Evolutionary conservation across 345 rosid genomes (phyloP).

Genomic region (Eucalyptus decipiens): DNA sequence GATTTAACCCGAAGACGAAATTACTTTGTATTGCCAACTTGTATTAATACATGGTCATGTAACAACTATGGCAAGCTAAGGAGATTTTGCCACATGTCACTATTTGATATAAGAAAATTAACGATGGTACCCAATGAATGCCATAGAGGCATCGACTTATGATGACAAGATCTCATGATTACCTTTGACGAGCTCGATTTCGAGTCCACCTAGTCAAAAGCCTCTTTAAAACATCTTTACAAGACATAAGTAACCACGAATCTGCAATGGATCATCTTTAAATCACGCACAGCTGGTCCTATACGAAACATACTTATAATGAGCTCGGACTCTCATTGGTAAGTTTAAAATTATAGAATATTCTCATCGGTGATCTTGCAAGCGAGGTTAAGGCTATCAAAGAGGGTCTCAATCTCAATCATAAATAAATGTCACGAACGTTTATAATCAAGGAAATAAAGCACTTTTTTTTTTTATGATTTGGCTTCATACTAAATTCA

Average conservation of each 20-base stretch:
- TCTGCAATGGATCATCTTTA: background rate
- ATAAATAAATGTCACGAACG: background rate
- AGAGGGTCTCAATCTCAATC: too few relatives aligned
- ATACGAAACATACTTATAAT: background rate
- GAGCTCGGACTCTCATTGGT: background rate
- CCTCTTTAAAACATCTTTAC: background rate
- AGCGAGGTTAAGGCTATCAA: background rate
- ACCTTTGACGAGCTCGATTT: background rate
- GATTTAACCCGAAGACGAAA: background rate
- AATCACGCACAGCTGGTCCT: background rate
- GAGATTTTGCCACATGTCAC: background rate
- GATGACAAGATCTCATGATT: background rate
- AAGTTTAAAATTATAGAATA: background rate
- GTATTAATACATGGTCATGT: background rate
- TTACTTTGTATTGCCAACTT: background rate
- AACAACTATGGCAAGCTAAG: background rate
- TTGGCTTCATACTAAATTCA: background rate
- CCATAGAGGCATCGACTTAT: background rate
- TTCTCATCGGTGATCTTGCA: background rate
- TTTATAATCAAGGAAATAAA: background rate
- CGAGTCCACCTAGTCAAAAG: background rate
- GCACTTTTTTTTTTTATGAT: background rate
- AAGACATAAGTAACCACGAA: background rate
- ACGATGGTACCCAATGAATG: background rate
- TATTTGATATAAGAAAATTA: background rate